Evolutionary conservation across 805 yeast genomes (phyloP).

Genomic region (Cyberlindnera petersonii): DNA sequence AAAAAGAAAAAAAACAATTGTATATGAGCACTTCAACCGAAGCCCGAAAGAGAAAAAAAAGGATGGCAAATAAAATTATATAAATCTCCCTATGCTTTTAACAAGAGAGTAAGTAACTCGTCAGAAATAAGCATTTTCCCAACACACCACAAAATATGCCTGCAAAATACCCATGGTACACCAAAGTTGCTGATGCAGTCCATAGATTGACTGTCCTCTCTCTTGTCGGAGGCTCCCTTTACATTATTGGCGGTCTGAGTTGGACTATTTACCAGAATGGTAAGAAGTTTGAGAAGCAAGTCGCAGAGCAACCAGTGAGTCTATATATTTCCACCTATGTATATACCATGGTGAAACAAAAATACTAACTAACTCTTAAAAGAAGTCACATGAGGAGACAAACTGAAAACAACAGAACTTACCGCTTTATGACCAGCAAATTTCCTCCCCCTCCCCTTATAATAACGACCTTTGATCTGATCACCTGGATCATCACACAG

Average conservation of each 20-base stretch:
- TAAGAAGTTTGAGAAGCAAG: constrained; percentile 42
- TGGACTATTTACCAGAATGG: constrained; percentile 52
- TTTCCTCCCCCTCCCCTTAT: not conserved
- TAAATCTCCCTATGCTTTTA: too few relatives aligned
- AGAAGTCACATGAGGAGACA: constrained; percentile 4
- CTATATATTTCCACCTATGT: not conserved
- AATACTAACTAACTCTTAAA: constrained; percentile 2
- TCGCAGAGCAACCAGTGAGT: constrained; percentile 17
- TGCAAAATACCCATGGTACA: constrained; percentile 65
- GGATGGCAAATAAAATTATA: too few relatives aligned
- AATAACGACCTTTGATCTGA: too few relatives aligned
- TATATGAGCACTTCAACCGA: too few relatives aligned
- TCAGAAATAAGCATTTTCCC: too few relatives aligned
- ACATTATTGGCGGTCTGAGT: constrained; percentile 49
- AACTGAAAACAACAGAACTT: not conserved
- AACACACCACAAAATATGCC: constrained; percentile 33
- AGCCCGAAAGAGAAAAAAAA: too few relatives aligned
- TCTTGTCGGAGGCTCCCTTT: constrained; percentile 53
- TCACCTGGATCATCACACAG: too few relatives aligned
- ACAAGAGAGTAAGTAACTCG: too few relatives aligned
- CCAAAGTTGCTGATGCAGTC: constrained; percentile 63
- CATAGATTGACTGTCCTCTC: constrained; percentile 71
- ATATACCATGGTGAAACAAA: too few relatives aligned
- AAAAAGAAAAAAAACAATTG: too few relatives aligned
- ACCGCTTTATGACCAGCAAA: not conserved